Evolutionary conservation across 352 stramenopile species (phyloP).

Genomic region (Globisporangium rhizosaccharum): DNA sequence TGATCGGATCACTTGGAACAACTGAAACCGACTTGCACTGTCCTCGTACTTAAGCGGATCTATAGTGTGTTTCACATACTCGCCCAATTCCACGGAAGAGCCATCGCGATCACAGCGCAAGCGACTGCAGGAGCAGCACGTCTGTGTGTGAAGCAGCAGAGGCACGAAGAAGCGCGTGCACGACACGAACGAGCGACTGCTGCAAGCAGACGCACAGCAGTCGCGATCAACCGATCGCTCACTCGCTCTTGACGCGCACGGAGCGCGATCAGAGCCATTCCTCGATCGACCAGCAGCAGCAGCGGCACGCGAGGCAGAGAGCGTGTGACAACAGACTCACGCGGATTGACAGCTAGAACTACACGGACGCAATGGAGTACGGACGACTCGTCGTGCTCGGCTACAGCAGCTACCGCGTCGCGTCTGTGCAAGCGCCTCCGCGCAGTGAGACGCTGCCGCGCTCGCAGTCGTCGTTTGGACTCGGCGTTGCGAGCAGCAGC

Average conservation of each 20-base stretch:
- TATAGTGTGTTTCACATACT: too few species aligned
- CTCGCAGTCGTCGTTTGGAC: constrained; percentile 27
- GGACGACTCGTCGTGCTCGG: constrained; percentile 77
- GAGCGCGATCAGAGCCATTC: not conserved
- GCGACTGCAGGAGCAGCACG: not conserved
- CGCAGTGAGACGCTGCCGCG: constrained; percentile 15
- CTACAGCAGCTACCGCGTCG: constrained; percentile 82
- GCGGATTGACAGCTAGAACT: not conserved
- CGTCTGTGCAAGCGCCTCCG: constrained; percentile 22
- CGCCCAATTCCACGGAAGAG: too few species aligned
- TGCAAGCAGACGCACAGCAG: too few species aligned
- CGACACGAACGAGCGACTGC: too few species aligned
- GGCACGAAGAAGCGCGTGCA: too few species aligned
- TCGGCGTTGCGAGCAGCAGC: constrained; percentile 10
- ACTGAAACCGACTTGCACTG: too few species aligned
- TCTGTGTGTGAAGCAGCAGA: not conserved
- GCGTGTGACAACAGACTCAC: not conserved
- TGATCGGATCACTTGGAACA: too few species aligned
- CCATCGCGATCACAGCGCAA: too few species aligned
- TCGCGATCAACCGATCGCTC: too few species aligned
- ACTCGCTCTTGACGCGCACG: too few species aligned
- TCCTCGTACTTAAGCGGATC: too few species aligned
- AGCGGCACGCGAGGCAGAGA: not conserved
- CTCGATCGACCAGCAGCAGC: not conserved
- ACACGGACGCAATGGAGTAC: constrained; percentile 48